Evolutionary conservation across 257 asterid genomes (phyloP), one percentile per base, ranked within the genome.

Genomic region (Gentiana macrophylla): DNA sequence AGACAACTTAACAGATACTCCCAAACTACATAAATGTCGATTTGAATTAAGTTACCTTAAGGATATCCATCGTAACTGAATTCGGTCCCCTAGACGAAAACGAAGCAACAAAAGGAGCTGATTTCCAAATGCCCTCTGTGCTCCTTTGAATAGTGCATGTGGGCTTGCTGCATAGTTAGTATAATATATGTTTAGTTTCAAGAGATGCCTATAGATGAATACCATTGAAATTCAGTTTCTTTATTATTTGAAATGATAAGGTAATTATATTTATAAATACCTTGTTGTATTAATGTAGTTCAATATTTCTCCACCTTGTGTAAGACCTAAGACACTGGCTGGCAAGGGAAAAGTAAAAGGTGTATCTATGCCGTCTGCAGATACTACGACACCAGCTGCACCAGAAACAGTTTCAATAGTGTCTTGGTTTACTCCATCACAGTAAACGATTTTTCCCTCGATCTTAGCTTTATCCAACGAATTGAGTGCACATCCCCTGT

Each of bases 261-360:
- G 5, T 5, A 41, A 41, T 5, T 5, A 41, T 41, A 41, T 5
- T 3, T 1, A 37, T 24, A 24, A 24, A 12, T 32, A 78, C 89
- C 78, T 63, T 37, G 86, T 67, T 41, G 54, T 35, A 66, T 84
- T 78, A 5, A 81, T 66, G 37, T 84, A 80, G 4, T 48, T 13
- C 5, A 32, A 35, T 36, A 77, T 60, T 43, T 43, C 3, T 4
- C 34, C 52, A 4, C 86, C 88, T 12, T 82, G 79, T 0, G 3
- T 37, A 35, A 54, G 6, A 55, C 56, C 72, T 46, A 85, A 37
- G 63, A 66, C 74, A 1, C 86, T 68, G 4, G 77, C 74, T 1
- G 89, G 51, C 15, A 85, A 36, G 24, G 89, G 86, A 32, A 71
- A 80, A 52, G 79, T 15, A 64, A 66, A 74, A 44, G 77, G 83